Evolutionary conservation across 2,329 filamentous ascomycete species (phyloP), one percentile per base, ranked within the genome.

Genomic region (Blastomyces parvus): DNA sequence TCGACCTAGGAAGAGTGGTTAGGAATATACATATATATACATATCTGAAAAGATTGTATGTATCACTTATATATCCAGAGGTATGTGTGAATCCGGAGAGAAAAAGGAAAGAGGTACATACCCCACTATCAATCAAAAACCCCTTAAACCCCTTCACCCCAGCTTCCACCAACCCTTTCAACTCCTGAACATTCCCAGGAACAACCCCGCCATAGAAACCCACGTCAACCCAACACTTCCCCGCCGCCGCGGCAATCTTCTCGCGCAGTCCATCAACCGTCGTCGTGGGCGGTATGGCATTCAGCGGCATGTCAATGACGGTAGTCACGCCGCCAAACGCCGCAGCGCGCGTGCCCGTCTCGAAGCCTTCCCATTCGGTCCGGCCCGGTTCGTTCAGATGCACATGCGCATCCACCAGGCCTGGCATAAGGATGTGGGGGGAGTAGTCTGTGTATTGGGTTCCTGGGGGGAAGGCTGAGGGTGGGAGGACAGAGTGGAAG

Each of bases 331-430:
- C 94, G 50, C 94, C 94, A 70, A 93, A 95, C 13, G 94, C 94
- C 3, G 94, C 94, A 42, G 94, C 94, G 70, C 90, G 85, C 30
- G 94, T 97, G 59, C 94, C 94, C 0, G 92, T 97, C 80, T 88
- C 89, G 81, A 99, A 99, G 13, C 94, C 94, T 74, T 99, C 94
- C 94, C 94, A 97, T 83, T 97, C 93, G 61, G 93, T 97, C 63
- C 94, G 85, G 52, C 94, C 94, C 0, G 94, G 94, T 78, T 99
- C 94, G 72, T 97, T 97, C 69, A 97, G 85, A 78, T 99, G 94
- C 46, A 99, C 94, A 75, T 99, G 94, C 44, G 94, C 93, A 74
- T 99, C 94, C 22, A 99, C 93, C 38, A 99, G 82, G 25, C 94
- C 94, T 0, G 94, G 94, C 42, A 97, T 82, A 48, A 99, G 81